Evolutionary conservation across 345 rosid genomes (phyloP).

Genomic region (Durio zibethinus): DNA sequence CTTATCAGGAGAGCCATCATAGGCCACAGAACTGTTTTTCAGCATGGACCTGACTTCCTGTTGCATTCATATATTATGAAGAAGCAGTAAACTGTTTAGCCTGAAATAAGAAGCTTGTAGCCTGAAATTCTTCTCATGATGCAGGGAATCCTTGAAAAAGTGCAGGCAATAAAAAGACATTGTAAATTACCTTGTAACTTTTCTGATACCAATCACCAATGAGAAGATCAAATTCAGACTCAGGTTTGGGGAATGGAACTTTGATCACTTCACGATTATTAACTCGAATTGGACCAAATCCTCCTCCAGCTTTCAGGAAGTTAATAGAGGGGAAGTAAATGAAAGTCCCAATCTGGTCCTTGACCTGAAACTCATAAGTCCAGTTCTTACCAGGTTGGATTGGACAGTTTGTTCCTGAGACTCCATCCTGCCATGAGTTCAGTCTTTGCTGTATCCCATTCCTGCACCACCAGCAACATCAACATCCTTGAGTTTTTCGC

Average conservation of each 20-base stretch:
- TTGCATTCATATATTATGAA: neutral
- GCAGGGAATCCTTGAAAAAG: neutral
- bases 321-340: constrained; percentile 65
- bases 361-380: constrained; percentile 61
- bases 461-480: constrained; percentile 34
- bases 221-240: constrained; percentile 63
- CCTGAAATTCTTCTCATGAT: neutral
- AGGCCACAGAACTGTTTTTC: neutral
- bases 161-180: neutral
- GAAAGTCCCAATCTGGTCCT: constrained; percentile 78
- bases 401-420: constrained; percentile 71
- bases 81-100: neutral
- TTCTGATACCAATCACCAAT: constrained; percentile 66
- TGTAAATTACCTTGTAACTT: constrained; percentile 37
- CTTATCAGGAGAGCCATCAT: constrained; percentile 11
- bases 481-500: neutral
- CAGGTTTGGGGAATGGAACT: constrained; percentile 57
- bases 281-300: constrained; percentile 57
- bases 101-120: neutral
- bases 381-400: constrained; percentile 62
- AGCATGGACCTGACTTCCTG: constrained; percentile 16
- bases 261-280: constrained; percentile 46
- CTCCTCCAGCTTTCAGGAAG: constrained; percentile 72
- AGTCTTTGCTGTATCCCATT: constrained; percentile 65
- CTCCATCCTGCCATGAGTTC: constrained; percentile 89